Evolutionary conservation across 139 green algal species (phyloP).

Genomic region (Haematococcus lacustris): DNA sequence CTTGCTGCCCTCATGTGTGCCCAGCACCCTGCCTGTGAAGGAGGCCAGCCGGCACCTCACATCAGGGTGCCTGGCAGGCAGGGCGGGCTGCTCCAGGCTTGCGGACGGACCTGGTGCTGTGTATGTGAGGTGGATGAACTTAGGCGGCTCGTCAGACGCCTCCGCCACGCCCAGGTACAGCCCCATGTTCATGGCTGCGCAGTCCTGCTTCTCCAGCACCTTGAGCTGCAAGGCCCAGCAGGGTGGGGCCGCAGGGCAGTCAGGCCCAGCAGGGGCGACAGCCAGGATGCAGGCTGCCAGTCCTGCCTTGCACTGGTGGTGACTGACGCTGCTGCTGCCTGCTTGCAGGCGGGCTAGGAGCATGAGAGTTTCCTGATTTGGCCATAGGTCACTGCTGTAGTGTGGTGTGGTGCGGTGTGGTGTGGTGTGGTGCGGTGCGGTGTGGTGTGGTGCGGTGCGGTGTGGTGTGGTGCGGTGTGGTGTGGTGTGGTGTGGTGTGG

Average conservation of each 20-base stretch:
- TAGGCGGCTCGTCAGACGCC: slow-evolving; percentile 64
- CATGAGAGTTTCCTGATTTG: not conserved
- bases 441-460: no score
- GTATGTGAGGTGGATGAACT: slow-evolving; percentile 98
- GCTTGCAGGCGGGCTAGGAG: not conserved
- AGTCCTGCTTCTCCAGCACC: slow-evolving; percentile 84
- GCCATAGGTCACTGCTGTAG: not conserved
- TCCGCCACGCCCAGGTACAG: slow-evolving; percentile 87
- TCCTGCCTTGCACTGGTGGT: not conserved
- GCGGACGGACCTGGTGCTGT: slow-evolving; percentile 40
- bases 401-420: no score
- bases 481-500: no score
- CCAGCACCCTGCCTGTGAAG: no score
- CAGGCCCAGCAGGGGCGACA: not conserved
- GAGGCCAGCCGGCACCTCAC: no score
- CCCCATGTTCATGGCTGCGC: slow-evolving; percentile 88
- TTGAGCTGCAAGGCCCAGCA: slow-evolving; percentile 12
- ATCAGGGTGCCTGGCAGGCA: no score
- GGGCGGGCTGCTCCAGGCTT: no score
- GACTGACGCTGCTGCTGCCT: not conserved
- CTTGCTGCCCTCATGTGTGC: no score
- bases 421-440: no score
- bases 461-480: no score
- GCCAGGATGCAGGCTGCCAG: not conserved
- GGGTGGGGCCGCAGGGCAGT: not conserved